phyloP scores from a whole-genome alignment of 2,329 filamentous ascomycete species.

The Colletotrichum orchidophilum region DNA sequence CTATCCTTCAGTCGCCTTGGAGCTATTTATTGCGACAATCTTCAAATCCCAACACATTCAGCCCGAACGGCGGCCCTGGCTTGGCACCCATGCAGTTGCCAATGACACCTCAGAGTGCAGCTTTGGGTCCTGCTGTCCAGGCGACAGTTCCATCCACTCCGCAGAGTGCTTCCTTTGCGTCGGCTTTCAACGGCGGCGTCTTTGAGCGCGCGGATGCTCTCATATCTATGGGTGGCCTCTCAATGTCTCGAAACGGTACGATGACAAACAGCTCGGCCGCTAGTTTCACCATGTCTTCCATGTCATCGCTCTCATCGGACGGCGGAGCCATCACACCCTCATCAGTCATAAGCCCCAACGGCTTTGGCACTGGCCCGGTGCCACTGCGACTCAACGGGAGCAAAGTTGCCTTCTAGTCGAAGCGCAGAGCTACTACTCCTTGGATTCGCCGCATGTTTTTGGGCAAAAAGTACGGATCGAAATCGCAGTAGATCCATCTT shows the following conservation, averaged over 20 bases:
- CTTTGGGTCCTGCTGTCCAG: conserved; percentile 88
- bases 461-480: conserved; percentile 8
- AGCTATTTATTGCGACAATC: conserved; percentile 51
- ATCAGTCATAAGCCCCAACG: conserved; percentile 44
- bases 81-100: conserved; percentile 62
- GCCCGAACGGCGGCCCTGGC: conserved; percentile 38
- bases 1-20: conserved; percentile 73
- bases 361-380: conserved; percentile 34
- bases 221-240: conserved; percentile 65
- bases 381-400: conserved; percentile 49
- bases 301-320: conserved; percentile 53
- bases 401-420: conserved; percentile 48
- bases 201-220: conserved; percentile 68
- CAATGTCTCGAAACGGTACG: conserved; percentile 62
- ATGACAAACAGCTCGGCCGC: conserved; percentile 48
- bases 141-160: conserved; percentile 84
- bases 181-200: conserved; percentile 65
- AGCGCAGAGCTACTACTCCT: conserved; percentile 28
- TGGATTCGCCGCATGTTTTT: conserved; percentile 30
- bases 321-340: conserved; percentile 45
- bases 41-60: conserved; percentile 29
- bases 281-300: conserved; percentile 40
- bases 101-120: conserved; percentile 89
- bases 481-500: background rate
- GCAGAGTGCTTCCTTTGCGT: conserved; percentile 64